phyloP scores from a whole-genome alignment of 345 rosid genomes.

The Citrus mangshanensis region DNA sequence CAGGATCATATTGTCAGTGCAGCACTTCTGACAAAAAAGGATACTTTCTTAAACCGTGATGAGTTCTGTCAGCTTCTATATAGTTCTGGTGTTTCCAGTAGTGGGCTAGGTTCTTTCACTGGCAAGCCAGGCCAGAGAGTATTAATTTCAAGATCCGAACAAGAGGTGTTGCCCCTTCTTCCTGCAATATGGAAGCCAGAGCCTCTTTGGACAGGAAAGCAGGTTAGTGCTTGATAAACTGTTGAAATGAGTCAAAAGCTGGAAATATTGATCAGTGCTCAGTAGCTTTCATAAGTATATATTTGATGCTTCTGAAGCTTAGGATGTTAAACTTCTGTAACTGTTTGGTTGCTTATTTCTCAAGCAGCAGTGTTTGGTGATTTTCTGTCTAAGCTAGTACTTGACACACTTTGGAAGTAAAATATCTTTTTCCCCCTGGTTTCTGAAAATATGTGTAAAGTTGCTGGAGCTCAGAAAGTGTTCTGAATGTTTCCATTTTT shows the following conservation, averaged over 20 bases:
- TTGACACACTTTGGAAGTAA: neutral
- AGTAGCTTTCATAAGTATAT: neutral
- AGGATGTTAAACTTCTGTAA: slow-evolving; percentile 8
- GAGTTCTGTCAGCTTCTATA: slow-evolving; percentile 81
- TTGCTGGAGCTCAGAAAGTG: neutral
- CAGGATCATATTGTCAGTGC: slow-evolving; percentile 97
- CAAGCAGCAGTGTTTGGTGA: neutral
- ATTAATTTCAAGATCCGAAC: slow-evolving; percentile 42
- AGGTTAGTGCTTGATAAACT: slow-evolving; percentile 43
- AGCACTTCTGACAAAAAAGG: slow-evolving; percentile 82
- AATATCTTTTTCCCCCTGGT: neutral
- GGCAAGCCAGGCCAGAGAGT: slow-evolving; percentile 69
- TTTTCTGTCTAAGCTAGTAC: neutral
- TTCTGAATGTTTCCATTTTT: slow-evolving; percentile 6
- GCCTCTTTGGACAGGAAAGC: slow-evolving; percentile 97
- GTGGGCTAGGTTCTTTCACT: slow-evolving; percentile 38
- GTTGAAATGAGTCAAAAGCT: neutral
- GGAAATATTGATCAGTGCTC: neutral
- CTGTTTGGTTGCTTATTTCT: slow-evolving; percentile 1
- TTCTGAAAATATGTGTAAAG: neutral
- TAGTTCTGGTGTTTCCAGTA: slow-evolving; percentile 65
- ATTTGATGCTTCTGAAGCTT: neutral
- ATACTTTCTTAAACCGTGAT: slow-evolving; percentile 70
- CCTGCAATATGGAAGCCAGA: slow-evolving; percentile 87
- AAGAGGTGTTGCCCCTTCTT: slow-evolving; percentile 35